Percentiles rank a stretch among this genome's conserved stretches.
These are phyloP conservation scores for Pulveroboletus ravenelii DNA, from an alignment of 768 basidiomycete species.

Conservation along the genomic window DNA sequence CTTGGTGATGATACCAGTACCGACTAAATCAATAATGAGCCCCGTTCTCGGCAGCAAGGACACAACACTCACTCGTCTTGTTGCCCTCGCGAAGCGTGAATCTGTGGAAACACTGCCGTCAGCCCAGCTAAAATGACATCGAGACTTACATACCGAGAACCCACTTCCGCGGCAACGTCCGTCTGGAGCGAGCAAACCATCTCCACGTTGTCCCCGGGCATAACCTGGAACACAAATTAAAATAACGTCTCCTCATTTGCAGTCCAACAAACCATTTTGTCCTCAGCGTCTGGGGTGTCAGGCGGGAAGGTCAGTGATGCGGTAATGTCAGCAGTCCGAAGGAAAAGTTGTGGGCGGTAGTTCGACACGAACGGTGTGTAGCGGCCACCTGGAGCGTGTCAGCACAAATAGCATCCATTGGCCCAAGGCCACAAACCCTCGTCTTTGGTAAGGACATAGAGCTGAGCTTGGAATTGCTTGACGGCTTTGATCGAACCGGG, in stretches of 20 bases:
- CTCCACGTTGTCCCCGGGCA: constrained; percentile 98
- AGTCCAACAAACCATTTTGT: constrained; percentile 68
- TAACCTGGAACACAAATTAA: constrained; percentile 49
- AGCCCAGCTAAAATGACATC: background rate
- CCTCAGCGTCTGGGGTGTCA: constrained; percentile 71
- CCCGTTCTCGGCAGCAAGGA: background rate
- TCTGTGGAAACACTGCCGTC: constrained; percentile 17
- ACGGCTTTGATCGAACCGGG: constrained; percentile 92
- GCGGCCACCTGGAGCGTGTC: constrained; percentile 51
- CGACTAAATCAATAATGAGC: constrained; percentile 48
- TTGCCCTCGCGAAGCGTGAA: constrained; percentile 96
- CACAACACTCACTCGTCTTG: constrained; percentile 65
- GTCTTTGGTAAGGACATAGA: constrained; percentile 54
- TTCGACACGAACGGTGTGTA: constrained; percentile 90
- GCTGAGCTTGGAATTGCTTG: constrained; percentile 90
- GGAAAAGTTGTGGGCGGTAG: constrained; percentile 93
- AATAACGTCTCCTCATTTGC: background rate
- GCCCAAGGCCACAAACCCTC: constrained; percentile 34
- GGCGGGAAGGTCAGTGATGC: constrained; percentile 81
- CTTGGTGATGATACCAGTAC: constrained; percentile 92
- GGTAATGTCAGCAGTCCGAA: constrained; percentile 94
- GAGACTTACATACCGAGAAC: constrained; percentile 54
- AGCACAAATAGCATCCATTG: constrained; percentile 43
- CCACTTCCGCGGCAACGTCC: constrained; percentile 86
- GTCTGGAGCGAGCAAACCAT: constrained; percentile 78